Evolutionary conservation across 2,329 filamentous ascomycete species (phyloP), one percentile per base, ranked within the genome.

Genomic region (Epichloe sibirici): DNA sequence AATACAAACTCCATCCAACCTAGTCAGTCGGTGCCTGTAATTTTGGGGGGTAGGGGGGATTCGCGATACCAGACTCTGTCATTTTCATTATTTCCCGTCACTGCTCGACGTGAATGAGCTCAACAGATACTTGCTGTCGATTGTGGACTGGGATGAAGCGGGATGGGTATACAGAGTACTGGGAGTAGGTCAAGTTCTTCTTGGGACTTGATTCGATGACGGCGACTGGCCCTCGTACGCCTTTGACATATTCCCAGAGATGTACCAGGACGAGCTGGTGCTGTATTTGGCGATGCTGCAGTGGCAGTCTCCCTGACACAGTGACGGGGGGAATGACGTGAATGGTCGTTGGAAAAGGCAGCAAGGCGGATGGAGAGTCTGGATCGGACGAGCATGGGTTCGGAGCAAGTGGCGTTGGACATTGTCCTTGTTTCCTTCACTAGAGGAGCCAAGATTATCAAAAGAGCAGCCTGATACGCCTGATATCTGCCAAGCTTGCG

Each of bases 111-210:
- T 51, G 52, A n/a, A 12, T 12, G 48, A 53, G 28, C 39, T 48
- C 44, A 47, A 34, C 37, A 23, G 17, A 21, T 46, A 47, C 25
- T n/a, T 49, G 34, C 13, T 50, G 42, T 49, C 35, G 11, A 37
- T 51, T n/a, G 28, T 53, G 34, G 48, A 48, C 35, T 48, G 48
- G 43, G 48, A 51, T 12, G 48, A 51, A 15, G 52, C 47, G 12
- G 48, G 44, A 21, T 53, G 37, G 48, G 48, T 51, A 51, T 38
- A 48, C 48, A 8, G 44, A 51, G 34, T 51, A 48, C 28, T 53
- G 43, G 38, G 52, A 53, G 3, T 53, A 48, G 9, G 52, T 48
- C 42, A 47, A 53, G 47, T 51, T 53, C 15, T 51, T 51, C 37
- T 17, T 51, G 38, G 28, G 9, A 34, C 44, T 12, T 31, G 28